These are phyloP conservation scores for Filobasidium wieringae DNA, from an alignment of 768 basidiomycete species.

Conservation along the genomic window DNA sequence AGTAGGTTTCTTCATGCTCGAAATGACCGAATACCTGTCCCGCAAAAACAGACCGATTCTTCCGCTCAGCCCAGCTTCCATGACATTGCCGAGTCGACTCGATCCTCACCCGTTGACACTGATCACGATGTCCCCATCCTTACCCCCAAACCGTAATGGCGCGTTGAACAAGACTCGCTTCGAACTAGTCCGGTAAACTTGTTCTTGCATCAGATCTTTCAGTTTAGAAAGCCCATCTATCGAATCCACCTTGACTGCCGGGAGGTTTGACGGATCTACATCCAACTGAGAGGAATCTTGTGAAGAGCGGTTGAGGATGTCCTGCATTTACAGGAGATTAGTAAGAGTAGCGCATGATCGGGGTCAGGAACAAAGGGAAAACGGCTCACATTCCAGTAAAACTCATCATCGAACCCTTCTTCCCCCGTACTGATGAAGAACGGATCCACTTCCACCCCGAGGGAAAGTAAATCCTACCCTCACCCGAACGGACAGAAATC, in stretches of 20 bases:
- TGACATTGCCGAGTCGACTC: not conserved
- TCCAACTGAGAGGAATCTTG: conserved; percentile 67
- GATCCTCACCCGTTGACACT: conserved; percentile 36
- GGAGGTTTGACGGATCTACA: conserved; percentile 20
- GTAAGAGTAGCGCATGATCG: not conserved
- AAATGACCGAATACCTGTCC: conserved; percentile 69
- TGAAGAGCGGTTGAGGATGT: conserved; percentile 27
- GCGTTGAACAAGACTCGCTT: conserved; percentile 74
- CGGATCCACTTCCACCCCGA: conserved; percentile 67
- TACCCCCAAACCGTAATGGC: conserved; percentile 62
- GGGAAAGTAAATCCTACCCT: conserved; percentile 65
- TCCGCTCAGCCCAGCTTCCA: not conserved
- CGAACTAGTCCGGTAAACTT: conserved; percentile 40
- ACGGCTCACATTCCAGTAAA: conserved; percentile 14
- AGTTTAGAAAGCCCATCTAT: conserved; percentile 30
- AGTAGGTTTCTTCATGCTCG: conserved; percentile 70
- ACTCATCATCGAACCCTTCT: conserved; percentile 50
- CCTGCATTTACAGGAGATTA: conserved; percentile 14
- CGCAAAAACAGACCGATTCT: not conserved
- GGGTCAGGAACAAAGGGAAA: not conserved
- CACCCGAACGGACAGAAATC: not conserved
- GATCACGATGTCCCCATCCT: conserved; percentile 43
- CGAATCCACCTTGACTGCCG: not conserved
- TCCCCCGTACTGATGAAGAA: conserved; percentile 71
- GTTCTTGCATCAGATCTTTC: conserved; percentile 26